phyloP scores from a whole-genome alignment of 2,329 filamentous ascomycete species.

The Neocatenulostroma microsporum region DNA sequence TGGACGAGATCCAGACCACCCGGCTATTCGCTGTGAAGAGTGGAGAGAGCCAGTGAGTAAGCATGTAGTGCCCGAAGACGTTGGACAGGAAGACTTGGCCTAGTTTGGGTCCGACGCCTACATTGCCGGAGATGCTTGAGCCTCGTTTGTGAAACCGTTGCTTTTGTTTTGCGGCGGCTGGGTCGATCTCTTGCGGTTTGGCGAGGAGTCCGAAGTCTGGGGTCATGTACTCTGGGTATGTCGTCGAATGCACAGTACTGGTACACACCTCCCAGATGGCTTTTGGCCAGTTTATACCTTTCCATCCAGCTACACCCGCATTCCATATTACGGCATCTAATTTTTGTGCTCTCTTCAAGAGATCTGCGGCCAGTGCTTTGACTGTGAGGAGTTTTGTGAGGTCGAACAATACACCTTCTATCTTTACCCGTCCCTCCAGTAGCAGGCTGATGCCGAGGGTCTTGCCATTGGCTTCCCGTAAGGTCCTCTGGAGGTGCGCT shows the following conservation, averaged over 20 bases:
- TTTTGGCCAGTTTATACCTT: constrained; percentile 59
- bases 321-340: constrained; percentile 78
- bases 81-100: constrained; percentile 86
- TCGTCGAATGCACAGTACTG: constrained; percentile 59
- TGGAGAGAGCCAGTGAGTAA: constrained; percentile 71
- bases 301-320: constrained; percentile 86
- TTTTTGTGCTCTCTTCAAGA: constrained; percentile 54
- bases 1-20: constrained; percentile 78
- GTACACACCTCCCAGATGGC: constrained; percentile 52
- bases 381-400: constrained; percentile 49
- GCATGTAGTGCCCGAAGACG: constrained; percentile 89
- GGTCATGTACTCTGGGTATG: constrained; percentile 72
- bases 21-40: constrained; percentile 55
- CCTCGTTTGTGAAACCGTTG: too few species aligned
- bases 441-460: constrained; percentile 34
- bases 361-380: constrained; percentile 44
- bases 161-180: constrained; percentile 3
- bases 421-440: constrained; percentile 38
- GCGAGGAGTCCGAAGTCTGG: constrained; percentile 49
- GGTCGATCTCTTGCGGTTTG: constrained; percentile 41
- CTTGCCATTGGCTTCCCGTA: constrained; percentile 27
- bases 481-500: constrained; percentile 48
- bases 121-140: too few species aligned
- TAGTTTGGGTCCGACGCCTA: constrained; percentile 58
- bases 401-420: constrained; percentile 53